Base-by-base conservation (phyloP, 257 asterid genomes). In the Primulina tabacum region DNA sequence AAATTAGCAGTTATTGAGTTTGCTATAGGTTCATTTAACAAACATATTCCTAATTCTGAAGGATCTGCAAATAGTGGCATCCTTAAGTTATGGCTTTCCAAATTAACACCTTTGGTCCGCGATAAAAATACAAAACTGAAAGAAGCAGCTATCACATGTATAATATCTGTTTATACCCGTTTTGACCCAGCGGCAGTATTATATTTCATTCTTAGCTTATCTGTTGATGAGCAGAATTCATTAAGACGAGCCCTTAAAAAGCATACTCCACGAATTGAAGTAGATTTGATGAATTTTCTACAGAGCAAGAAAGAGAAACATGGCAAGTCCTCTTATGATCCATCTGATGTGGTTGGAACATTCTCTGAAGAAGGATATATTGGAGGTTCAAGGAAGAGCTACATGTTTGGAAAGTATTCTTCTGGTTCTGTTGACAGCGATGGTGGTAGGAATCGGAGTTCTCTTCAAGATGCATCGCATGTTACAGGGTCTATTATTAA, bases 191-290 rank as follows among this genome's bases (percentile, higher is more conserved):
- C 84, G 72, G 85, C 86, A 59, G 97, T 94, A 58, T 67, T 94
- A 82, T 91, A 88, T 75, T 91, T 83, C 78, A 89, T 94, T 75
- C 89, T 91, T 77, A 89, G 97, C 80, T 82, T 94, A 82, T 89
- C 99, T 26, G 88, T 94, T 78, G 98, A 94, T 80, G 97, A 92
- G 70, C 99, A 94, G 75, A 94, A 91, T 81, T 86, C 96, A 50
- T 78, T 94, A 82, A 89, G 99, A 65, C 86, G 99, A 69, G 97
- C 95, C 68, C 96, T 94, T 66, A 94, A 94, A 82, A 97, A 91
- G 82, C 83, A 89, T 69, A 94, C 99, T 68, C 99, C 99, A 70
- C 99, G 99, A 73, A 89, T 94, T 65, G 99, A 94, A 84, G 99
- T 94, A 64, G 99, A 94, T 60, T 77, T 94, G 85, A 88, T 94